Percentiles rank a stretch among this genome's conserved stretches.
phyloP scores from a whole-genome alignment of 2,329 filamentous ascomycete genomes.

The Alternaria sp. region DNA sequence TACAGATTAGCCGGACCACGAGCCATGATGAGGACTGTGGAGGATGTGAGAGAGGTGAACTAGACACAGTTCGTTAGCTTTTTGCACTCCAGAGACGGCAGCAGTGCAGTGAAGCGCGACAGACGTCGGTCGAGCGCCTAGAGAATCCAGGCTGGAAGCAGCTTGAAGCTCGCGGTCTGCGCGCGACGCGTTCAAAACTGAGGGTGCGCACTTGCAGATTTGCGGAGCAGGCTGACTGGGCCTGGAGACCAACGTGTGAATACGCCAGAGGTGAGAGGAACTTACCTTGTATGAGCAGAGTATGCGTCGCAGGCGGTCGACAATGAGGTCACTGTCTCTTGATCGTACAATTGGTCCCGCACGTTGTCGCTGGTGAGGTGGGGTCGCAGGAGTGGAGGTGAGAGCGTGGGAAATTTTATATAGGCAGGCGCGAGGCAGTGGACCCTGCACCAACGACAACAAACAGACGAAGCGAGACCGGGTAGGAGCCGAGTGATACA shows the following conservation, averaged over 20 bases:
- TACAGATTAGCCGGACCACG: conserved; percentile 5
- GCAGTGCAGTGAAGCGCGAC: conserved; percentile 5
- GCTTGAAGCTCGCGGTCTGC: not conserved
- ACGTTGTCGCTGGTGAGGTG: conserved; percentile 6
- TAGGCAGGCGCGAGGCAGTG: conserved; percentile 18
- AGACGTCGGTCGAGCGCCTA: not conserved
- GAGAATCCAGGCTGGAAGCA: not conserved
- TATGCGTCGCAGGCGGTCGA: not conserved
- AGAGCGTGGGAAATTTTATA: conserved; percentile 7
- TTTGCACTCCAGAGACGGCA: not conserved
- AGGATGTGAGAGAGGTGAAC: not conserved
- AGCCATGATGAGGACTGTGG: conserved; percentile 13
- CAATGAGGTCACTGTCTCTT: not conserved
- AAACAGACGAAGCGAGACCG: conserved; percentile 4
- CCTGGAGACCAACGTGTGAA: not conserved
- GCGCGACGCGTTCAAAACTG: not conserved
- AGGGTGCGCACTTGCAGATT: not conserved
- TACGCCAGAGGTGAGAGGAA: not conserved
- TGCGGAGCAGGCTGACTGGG: not conserved
- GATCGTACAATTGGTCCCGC: not conserved
- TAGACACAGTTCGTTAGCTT: conserved; percentile 7
- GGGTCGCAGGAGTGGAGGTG: conserved; percentile 4
- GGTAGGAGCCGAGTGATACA: not conserved
- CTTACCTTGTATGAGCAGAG: conserved; percentile 1
- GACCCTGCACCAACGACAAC: conserved; percentile 11